Percentiles rank a stretch among this genome's conserved stretches.
Evolutionary conservation across 371 early-diverging fungal species (phyloP).

Genomic region (Mortierella sp.): DNA sequence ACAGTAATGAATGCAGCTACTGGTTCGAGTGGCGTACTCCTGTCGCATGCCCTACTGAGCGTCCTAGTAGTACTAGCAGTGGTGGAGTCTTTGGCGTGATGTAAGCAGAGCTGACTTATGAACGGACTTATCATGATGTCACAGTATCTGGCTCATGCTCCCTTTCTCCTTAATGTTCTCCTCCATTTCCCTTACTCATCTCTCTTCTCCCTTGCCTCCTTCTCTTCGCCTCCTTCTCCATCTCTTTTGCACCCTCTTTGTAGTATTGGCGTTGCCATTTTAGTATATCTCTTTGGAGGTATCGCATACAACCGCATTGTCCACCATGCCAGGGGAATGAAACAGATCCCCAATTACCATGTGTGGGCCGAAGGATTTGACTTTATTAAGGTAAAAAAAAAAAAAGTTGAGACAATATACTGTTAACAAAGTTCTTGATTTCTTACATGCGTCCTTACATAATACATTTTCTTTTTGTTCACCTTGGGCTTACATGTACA

Average conservation of each 20-base stretch:
- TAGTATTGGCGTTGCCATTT: constrained; percentile 61
- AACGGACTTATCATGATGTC: background rate
- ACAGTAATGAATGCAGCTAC: constrained; percentile 41
- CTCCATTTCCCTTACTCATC: background rate
- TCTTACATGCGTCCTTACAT: background rate
- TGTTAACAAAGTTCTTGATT: background rate
- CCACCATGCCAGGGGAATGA: constrained; percentile 70
- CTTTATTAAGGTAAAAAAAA: constrained; percentile 63
- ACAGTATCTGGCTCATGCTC: background rate
- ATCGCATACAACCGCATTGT: constrained; percentile 70
- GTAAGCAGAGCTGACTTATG: constrained; percentile 48
- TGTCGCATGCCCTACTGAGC: constrained; percentile 44
- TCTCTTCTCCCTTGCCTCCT: background rate
- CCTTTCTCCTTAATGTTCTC: background rate
- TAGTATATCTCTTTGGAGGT: constrained; percentile 70
- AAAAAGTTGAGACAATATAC: background rate
- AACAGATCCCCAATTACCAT: constrained; percentile 66
- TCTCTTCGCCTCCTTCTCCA: no score
- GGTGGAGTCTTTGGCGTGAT: constrained; percentile 69
- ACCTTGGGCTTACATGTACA: background rate
- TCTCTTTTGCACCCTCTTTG: background rate
- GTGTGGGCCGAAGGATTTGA: constrained; percentile 53
- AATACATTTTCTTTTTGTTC: background rate
- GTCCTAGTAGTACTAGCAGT: constrained; percentile 57
- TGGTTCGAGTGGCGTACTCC: constrained; percentile 59